Percentiles rank a stretch among this genome's conserved stretches.
Conservation (phyloP, 352 stramenopile genomes). For the Peronospora destructor region DNA sequence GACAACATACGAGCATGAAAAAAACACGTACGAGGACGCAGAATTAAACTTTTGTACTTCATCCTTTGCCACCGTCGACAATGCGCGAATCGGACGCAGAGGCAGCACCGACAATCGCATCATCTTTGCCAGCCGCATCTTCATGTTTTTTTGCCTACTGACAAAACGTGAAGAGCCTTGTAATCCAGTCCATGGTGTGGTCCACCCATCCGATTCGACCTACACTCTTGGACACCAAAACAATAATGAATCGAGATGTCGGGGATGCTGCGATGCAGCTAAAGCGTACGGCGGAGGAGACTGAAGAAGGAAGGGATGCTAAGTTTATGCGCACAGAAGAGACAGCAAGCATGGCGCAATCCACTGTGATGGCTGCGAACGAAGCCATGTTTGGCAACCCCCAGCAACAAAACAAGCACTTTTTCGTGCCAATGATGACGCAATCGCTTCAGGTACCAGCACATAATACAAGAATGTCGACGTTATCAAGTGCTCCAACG, state of each 20-base stretch:
- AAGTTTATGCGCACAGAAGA: constrained; percentile 36
- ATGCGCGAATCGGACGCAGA: constrained; percentile 17
- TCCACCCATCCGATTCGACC: constrained; percentile 6
- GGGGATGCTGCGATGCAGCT: constrained; percentile 15
- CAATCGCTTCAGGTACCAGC: constrained; percentile 18
- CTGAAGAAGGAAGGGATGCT: constrained; percentile 19
- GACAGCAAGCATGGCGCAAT: constrained; percentile 7
- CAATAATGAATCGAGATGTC: constrained; percentile 20
- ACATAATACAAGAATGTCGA: constrained; percentile 22
- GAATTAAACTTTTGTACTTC: constrained; percentile 82
- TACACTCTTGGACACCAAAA: constrained; percentile 3
- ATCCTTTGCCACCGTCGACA: constrained; percentile 66
- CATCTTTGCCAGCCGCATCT: constrained; percentile 20
- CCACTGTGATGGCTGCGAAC: constrained; percentile 21
- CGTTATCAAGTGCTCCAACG: constrained; percentile 20
- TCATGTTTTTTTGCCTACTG: neutral
- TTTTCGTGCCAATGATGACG: constrained; percentile 27
- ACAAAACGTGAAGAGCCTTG: neutral
- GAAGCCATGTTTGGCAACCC: constrained; percentile 22
- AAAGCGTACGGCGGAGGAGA: constrained; percentile 21
- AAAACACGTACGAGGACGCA: constrained; percentile 48
- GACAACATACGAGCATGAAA: neutral
- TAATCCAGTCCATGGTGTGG: constrained; percentile 1
- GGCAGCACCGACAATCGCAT: constrained; percentile 1
- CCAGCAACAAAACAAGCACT: constrained; percentile 20